Conservation (phyloP, 2,329 filamentous ascomycete genomes). For the Sporothrix inflata region DNA sequence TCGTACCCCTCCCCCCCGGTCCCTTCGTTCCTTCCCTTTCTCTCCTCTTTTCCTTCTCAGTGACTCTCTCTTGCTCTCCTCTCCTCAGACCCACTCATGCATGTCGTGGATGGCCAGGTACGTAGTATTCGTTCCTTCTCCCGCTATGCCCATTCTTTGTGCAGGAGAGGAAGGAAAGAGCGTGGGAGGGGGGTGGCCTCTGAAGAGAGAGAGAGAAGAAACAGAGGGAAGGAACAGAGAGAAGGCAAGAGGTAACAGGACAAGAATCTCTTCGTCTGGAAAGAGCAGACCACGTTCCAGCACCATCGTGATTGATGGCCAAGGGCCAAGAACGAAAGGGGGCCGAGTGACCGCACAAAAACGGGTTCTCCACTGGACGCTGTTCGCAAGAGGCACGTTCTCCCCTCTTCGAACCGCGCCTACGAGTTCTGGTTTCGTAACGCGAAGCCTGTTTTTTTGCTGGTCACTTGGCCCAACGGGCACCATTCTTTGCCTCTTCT, state of each 20-base stretch:
- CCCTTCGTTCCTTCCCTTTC: constrained; percentile 18
- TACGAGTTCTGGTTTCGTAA: constrained; percentile 12
- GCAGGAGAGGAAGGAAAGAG: constrained; percentile 15
- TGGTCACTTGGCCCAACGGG: not conserved
- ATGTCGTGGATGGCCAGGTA: constrained; percentile 32
- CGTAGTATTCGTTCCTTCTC: constrained; percentile 16
- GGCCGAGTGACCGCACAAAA: constrained; percentile 8
- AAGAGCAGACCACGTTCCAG: constrained; percentile 17
- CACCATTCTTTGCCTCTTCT: constrained; percentile 7
- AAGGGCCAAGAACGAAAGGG: not conserved
- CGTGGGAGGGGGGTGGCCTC: not conserved
- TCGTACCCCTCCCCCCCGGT: constrained; percentile 20
- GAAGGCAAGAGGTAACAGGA: no score
- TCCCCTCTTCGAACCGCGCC: constrained; percentile 6
- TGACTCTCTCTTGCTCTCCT: not conserved
- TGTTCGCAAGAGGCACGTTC: not conserved
- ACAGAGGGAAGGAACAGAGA: not conserved
- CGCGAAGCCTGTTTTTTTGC: constrained; percentile 16
- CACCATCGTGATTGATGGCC: not conserved
- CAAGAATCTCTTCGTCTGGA: not conserved
- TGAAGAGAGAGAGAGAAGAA: not conserved
- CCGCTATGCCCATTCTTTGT: constrained; percentile 7
- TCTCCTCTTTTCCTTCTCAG: not conserved
- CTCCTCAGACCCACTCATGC: constrained; percentile 26
- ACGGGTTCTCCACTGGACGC: not conserved